Evolutionary conservation across 169 alveolate species (phyloP).

Genomic region (Plasmodium coatneyi): DNA sequence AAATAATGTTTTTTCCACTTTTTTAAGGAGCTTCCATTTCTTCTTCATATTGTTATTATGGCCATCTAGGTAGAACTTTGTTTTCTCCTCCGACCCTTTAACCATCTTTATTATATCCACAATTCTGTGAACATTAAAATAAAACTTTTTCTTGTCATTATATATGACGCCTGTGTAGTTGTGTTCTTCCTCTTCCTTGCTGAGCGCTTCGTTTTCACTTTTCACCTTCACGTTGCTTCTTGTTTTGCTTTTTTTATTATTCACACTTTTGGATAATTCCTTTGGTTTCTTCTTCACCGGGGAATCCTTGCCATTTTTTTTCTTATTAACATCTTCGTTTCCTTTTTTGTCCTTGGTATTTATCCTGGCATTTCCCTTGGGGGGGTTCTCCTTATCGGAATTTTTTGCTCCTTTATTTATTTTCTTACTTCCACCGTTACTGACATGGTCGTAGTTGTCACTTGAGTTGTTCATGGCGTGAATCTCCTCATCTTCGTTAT

Average conservation of each 20-base stretch:
- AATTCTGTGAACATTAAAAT: slow-evolving; percentile 22
- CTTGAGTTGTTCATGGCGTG: neutral
- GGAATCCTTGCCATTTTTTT: neutral
- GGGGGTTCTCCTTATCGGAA: neutral
- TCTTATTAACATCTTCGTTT: neutral
- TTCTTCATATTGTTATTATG: slow-evolving; percentile 61
- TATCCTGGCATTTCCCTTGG: neutral
- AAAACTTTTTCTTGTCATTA: slow-evolving; percentile 36
- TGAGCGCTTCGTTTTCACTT: neutral
- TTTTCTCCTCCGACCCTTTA: slow-evolving; percentile 48
- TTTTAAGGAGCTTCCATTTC: slow-evolving; percentile 37
- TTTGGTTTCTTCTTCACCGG: neutral
- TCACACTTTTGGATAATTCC: neutral
- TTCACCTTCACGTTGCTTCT: neutral
- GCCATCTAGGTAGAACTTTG: slow-evolving; percentile 34
- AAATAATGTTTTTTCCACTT: slow-evolving; percentile 38
- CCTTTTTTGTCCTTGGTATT: neutral
- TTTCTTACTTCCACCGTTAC: neutral
- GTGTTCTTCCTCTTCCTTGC: slow-evolving; percentile 21
- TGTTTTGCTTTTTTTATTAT: neutral
- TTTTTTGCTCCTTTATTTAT: neutral
- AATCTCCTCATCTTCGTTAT: neutral
- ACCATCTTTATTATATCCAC: slow-evolving; percentile 48
- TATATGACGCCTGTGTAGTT: slow-evolving; percentile 50
- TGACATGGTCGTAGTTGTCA: neutral